A percentile compares a stretch with the other conserved stretches of the same genome.
phyloP scores from a whole-genome alignment of 345 rosid genomes.

The Populus alba region DNA sequence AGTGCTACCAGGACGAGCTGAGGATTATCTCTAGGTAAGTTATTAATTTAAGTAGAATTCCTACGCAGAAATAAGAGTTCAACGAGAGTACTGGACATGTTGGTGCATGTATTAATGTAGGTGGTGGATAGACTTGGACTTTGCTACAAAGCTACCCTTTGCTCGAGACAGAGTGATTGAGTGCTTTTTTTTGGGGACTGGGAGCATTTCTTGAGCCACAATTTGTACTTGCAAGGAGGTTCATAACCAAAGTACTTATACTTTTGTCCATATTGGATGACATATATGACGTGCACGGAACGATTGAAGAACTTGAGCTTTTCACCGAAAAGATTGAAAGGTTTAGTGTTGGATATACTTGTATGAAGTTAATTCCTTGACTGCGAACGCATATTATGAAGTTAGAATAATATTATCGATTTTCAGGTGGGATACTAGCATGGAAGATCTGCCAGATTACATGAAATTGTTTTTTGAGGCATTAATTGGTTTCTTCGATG shows the following conservation, averaged over 20 bases:
- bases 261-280: conserved; percentile 26
- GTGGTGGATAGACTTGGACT: conserved; percentile 33
- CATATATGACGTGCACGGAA: conserved; percentile 32
- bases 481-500: background rate
- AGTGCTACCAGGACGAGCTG: conserved; percentile 14
- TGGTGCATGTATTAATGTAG: conserved; percentile 3
- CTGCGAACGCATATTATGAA: too few relatives aligned
- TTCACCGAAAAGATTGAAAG: conserved; percentile 22
- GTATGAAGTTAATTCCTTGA: too few relatives aligned
- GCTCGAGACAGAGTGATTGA: conserved; percentile 33
- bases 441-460: conserved; percentile 6
- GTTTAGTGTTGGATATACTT: background rate
- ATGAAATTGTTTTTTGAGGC: background rate
- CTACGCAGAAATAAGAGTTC: too few relatives aligned
- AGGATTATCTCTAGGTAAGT: background rate
- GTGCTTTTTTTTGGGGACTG: conserved; percentile 23
- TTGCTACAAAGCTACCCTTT: conserved; percentile 20
- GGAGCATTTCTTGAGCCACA: conserved; percentile 22
- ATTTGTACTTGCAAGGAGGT: background rate
- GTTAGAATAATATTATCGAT: too few relatives aligned
- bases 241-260: conserved; percentile 12
- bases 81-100: too few relatives aligned
- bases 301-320: conserved; percentile 31
- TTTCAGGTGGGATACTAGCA: conserved; percentile 11
- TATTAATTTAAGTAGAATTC: too few relatives aligned